Base-by-base conservation (phyloP, 2,329 filamentous ascomycete genomes). In the Diaporthe ampelina region DNA sequence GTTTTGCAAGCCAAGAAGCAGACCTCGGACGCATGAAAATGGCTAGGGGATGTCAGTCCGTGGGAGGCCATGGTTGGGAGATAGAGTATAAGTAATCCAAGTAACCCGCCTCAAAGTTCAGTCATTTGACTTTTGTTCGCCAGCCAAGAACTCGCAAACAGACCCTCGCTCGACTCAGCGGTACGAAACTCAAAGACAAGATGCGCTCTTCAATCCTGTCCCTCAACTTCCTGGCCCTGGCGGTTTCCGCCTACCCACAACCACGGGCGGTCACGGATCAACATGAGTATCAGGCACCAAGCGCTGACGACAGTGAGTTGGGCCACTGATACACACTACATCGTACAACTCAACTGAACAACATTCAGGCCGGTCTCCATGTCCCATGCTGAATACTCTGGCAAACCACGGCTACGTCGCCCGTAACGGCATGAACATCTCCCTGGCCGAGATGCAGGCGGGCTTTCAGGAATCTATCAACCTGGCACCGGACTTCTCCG, bases 401-500 rank as follows among this genome's bases (percentile, higher is more conserved):
- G 72, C 63, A 40, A 73, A 73, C 40, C 72, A 73, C 24, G 72
- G 63, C 9, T 61, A 69, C 40, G 35, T 73, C n/a, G 29, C 61
- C n/a, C 50, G 52, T 11, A 29, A 73, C 7, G 72, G 72, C n/a
- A 40, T 13, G 24, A 73, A 70, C 15, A 69, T 73, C 24, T 69
- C 59, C 19, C 61, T 69, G 1, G 24, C 37, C 7, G 35, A 73
- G 7, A 5, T 73, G 26, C 69, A 72, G 40, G 56, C 48, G 4
- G 69, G 52, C 15, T 63, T 72, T 17, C 26, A 48, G 29, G 58
- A 26, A 45, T 45, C 56, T n/a, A 61, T 72, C 40, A 72, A 72
- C 43, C 57, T 72, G n/a, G 69, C 32, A 21, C 56, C 37, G 4
- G 43, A 32, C 7, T 59, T 72, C 43, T 61, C 69, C 54, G 56